Evolutionary conservation across 495 filamentous ascomycete species (phyloP).

Genomic region (Friedmanniomyces simplex): DNA sequence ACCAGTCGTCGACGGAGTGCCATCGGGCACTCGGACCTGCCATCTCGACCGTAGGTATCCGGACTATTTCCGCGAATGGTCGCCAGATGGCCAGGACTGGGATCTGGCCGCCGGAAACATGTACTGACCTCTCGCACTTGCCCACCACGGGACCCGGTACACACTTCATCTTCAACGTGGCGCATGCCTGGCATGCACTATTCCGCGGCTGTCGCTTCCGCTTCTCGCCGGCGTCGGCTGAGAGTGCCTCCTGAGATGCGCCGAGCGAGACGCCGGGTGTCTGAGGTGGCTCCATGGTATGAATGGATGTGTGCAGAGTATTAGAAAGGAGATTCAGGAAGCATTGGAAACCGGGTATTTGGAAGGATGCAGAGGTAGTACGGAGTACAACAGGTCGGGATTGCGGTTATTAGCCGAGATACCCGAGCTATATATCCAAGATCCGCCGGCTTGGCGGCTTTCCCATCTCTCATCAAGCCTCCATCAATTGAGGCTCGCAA

Average conservation of each 20-base stretch:
- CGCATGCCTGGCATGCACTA: constrained; percentile 5
- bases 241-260: not conserved
- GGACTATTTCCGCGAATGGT: not conserved
- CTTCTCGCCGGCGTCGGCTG: not conserved
- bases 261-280: not conserved
- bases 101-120: not conserved
- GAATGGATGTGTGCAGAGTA: no score
- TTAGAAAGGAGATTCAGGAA: no score
- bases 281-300: not conserved
- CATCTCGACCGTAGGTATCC: not conserved
- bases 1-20: not conserved
- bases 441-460: no score
- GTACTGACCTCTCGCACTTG: constrained; percentile 3
- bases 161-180: constrained; percentile 10
- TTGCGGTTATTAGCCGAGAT: no score
- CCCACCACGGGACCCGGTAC: not conserved
- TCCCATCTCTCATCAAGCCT: no score
- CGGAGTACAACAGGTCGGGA: no score
- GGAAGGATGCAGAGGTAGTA: no score
- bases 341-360: no score
- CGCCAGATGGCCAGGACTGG: not conserved
- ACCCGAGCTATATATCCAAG: no score
- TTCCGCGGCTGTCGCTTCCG: constrained; percentile 7
- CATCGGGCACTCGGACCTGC: not conserved
- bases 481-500: no score